phyloP scores from a whole-genome alignment of 176 grass and related monocot species.

The Pontederia crassipes region DNA sequence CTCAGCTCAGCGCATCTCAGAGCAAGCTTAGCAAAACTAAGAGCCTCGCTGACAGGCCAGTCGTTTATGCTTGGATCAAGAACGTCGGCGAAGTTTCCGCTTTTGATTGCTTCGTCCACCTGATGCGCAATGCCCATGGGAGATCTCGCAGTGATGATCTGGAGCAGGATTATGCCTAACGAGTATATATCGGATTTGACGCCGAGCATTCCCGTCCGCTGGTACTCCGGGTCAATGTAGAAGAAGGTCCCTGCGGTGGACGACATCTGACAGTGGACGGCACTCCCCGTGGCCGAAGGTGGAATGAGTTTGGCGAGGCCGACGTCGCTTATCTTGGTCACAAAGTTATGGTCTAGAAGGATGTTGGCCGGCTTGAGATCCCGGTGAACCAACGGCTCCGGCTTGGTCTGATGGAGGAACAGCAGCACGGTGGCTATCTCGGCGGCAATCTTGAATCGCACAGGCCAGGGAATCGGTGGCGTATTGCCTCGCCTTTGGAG shows the following conservation, averaged over 20 bases:
- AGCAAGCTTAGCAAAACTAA: constrained; percentile 53
- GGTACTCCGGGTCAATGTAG: constrained; percentile 96
- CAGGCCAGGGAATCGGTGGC: constrained; percentile 40
- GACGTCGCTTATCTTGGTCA: constrained; percentile 92
- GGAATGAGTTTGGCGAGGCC: constrained; percentile 77
- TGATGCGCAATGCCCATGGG: constrained; percentile 85
- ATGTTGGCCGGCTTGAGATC: constrained; percentile 91
- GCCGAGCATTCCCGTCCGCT: constrained; percentile 75
- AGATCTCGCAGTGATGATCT: constrained; percentile 55
- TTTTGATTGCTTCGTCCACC: constrained; percentile 61
- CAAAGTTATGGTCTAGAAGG: constrained; percentile 78
- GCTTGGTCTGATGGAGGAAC: constrained; percentile 78
- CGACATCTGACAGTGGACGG: constrained; percentile 68
- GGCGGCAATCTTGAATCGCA: constrained; percentile 63
- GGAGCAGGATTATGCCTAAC: constrained; percentile 76
- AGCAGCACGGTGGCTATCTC: constrained; percentile 68
- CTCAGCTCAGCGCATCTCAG: constrained; percentile 76
- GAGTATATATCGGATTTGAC: constrained; percentile 92
- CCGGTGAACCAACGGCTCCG: constrained; percentile 83
- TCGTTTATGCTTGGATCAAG: constrained; percentile 54
- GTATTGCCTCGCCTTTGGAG: constrained; percentile 13
- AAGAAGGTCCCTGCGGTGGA: constrained; percentile 77
- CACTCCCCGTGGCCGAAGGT: constrained; percentile 51
- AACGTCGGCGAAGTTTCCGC: constrained; percentile 50
- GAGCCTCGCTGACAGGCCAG: constrained; percentile 64